Percentiles rank a stretch among this genome's conserved stretches.
Evolutionary conservation across 352 stramenopile genomes (phyloP).

Genomic region (Globisporangium viniferum): DNA sequence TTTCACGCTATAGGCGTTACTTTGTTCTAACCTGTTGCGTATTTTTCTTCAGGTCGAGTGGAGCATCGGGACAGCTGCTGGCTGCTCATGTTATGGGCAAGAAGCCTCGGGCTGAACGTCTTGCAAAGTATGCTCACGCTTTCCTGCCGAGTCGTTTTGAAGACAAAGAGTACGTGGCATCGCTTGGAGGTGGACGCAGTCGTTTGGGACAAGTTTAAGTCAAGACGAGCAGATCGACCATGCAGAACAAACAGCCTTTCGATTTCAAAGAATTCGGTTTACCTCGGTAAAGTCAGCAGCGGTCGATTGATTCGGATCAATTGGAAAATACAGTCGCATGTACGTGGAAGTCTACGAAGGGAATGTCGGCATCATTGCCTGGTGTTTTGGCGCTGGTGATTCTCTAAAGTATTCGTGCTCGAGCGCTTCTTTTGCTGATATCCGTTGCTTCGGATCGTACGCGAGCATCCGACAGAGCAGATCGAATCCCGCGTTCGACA

Average conservation of each 20-base stretch:
- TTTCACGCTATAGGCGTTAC: not conserved
- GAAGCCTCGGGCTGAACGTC: slow-evolving; percentile 32
- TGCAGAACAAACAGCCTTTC: not conserved
- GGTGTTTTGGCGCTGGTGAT: slow-evolving; percentile 51
- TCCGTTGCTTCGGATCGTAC: slow-evolving; percentile 67
- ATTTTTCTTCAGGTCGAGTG: slow-evolving; percentile 43
- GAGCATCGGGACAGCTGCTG: slow-evolving; percentile 60
- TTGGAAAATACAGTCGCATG: not conserved
- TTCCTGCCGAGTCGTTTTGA: slow-evolving; percentile 71
- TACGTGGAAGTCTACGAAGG: slow-evolving; percentile 21
- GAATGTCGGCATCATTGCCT: slow-evolving; percentile 84
- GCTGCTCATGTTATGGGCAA: slow-evolving; percentile 63
- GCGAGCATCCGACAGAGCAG: slow-evolving; percentile 61
- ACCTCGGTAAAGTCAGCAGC: not conserved
- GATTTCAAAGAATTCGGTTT: not conserved
- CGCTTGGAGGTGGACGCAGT: slow-evolving; percentile 41
- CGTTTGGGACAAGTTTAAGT: slow-evolving; percentile 58
- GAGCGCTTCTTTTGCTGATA: slow-evolving; percentile 76
- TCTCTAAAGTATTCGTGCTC: slow-evolving; percentile 82
- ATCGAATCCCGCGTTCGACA: slow-evolving; percentile 78
- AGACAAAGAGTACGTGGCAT: slow-evolving; percentile 50
- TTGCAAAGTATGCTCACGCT: slow-evolving; percentile 45
- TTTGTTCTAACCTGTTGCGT: not conserved
- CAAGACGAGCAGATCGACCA: not conserved
- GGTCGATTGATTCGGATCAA: not conserved